A percentile compares a stretch with the other conserved stretches of the same genome.
These are phyloP conservation scores for Phlyctochytrium arcticum DNA, from an alignment of 192 early-diverging fungal genomes.

Conservation along the genomic window DNA sequence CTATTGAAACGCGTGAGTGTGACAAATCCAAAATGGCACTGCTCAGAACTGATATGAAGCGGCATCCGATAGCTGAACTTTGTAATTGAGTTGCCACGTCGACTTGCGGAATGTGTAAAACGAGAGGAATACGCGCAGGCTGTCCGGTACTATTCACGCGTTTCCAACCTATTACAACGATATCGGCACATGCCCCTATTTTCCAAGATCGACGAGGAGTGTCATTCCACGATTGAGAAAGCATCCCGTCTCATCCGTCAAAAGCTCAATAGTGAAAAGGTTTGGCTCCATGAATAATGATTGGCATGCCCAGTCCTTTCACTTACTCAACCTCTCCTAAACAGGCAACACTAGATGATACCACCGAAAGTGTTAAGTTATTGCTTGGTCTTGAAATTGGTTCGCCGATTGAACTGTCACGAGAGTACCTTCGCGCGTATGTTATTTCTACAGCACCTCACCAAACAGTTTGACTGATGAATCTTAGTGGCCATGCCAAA, in stretches of 20 bases:
- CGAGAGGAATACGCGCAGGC: slow-evolving; percentile 65
- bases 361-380: slow-evolving; percentile 46
- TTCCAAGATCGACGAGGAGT: slow-evolving; percentile 74
- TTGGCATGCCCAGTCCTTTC: neutral
- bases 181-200: slow-evolving; percentile 76
- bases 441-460: neutral
- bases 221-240: slow-evolving; percentile 70
- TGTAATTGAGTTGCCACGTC: slow-evolving; percentile 79
- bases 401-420: slow-evolving; percentile 23
- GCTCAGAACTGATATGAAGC: neutral
- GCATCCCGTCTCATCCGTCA: slow-evolving; percentile 59
- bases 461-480: neutral
- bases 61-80: slow-evolving; percentile 65
- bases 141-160: slow-evolving; percentile 69
- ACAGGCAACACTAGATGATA: slow-evolving; percentile 41
- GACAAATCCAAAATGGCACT: neutral
- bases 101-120: slow-evolving; percentile 60
- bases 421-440: slow-evolving; percentile 25
- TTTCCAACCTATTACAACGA: slow-evolving; percentile 67
- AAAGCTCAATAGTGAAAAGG: slow-evolving; percentile 39
- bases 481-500: slow-evolving; percentile 4
- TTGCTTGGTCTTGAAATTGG: slow-evolving; percentile 22
- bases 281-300: neutral
- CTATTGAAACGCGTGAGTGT: slow-evolving; percentile 59
- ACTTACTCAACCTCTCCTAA: neutral